Percentiles rank a stretch among this genome's conserved stretches.
Conservation (phyloP, 129 eudicot genomes). For the sunflower (Helianthus annuus) region DNA sequence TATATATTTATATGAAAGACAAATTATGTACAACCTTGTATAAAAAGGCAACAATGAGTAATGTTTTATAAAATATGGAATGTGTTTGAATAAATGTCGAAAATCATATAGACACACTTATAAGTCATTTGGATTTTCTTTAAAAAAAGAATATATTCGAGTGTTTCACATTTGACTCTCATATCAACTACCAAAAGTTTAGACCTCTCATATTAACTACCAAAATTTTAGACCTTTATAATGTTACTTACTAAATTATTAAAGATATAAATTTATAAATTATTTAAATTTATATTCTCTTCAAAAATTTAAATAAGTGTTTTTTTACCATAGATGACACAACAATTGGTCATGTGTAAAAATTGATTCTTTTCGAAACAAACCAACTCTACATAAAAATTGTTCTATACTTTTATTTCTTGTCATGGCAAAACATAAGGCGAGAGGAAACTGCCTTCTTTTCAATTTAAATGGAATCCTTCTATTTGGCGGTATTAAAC, state of each 20-base stretch:
- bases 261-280: too few species aligned
- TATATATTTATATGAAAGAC: neutral
- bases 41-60: conserved; percentile 4
- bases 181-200: neutral
- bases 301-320: too few species aligned
- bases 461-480: too few species aligned
- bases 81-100: conserved; percentile 5
- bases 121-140: neutral
- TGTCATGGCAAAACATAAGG: too few species aligned
- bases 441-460: too few species aligned
- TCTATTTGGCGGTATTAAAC: too few species aligned
- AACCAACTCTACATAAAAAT: too few species aligned
- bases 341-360: too few species aligned
- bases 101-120: neutral
- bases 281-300: too few species aligned
- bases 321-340: too few species aligned
- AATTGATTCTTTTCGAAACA: too few species aligned
- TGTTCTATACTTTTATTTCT: too few species aligned
- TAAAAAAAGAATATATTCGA: neutral
- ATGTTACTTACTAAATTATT: neutral
- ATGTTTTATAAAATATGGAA: neutral
- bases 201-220: neutral
- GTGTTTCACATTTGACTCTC: conserved; percentile 7
- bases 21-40: neutral
- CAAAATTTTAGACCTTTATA: neutral